Evolutionary conservation across 2,329 filamentous ascomycete species (phyloP).

Genomic region (Triangularia verruculosa): DNA sequence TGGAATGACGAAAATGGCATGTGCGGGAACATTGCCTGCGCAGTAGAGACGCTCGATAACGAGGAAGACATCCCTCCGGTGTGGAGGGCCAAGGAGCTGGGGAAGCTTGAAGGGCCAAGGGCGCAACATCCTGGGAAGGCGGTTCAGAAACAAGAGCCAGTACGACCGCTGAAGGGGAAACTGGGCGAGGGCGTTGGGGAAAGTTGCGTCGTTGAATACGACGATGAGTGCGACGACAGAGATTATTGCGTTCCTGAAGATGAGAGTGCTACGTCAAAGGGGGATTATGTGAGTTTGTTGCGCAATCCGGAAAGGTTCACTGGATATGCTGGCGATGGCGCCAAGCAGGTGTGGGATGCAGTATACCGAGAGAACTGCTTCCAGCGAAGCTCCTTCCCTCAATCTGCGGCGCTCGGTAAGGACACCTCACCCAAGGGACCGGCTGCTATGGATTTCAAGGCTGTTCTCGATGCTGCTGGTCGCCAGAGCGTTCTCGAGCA

Average conservation of each 20-base stretch:
- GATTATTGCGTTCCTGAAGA: slow-evolving; percentile 98
- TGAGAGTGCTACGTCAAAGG: slow-evolving; percentile 79
- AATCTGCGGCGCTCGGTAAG: slow-evolving; percentile 53
- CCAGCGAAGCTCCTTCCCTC: slow-evolving; percentile 62
- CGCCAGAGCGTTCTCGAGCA: slow-evolving; percentile 61
- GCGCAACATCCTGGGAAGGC: slow-evolving; percentile 82
- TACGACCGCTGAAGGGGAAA: slow-evolving; percentile 74
- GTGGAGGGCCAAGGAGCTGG: slow-evolving; percentile 88
- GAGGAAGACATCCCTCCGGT: slow-evolving; percentile 90
- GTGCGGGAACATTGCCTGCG: slow-evolving; percentile 95
- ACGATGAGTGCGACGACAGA: slow-evolving; percentile 93
- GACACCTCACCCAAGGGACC: slow-evolving; percentile 45
- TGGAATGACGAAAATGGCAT: slow-evolving; percentile 92
- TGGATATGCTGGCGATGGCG: slow-evolving; percentile 80
- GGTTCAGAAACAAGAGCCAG: slow-evolving; percentile 66
- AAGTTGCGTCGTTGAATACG: slow-evolving; percentile 95
- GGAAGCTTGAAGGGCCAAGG: slow-evolving; percentile 86
- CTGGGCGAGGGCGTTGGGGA: slow-evolving; percentile 86
- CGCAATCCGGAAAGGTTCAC: slow-evolving; percentile 96
- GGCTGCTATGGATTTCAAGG: slow-evolving; percentile 59
- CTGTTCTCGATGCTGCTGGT: slow-evolving; percentile 57
- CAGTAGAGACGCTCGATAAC: slow-evolving; percentile 90
- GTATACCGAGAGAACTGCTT: slow-evolving; percentile 99
- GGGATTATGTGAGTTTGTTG: slow-evolving; percentile 92
- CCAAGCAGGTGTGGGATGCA: slow-evolving; percentile 91